These are phyloP conservation scores for Penicillium sp. DNA, from an alignment of 2,329 filamentous ascomycete species.

Conservation along the genomic window DNA sequence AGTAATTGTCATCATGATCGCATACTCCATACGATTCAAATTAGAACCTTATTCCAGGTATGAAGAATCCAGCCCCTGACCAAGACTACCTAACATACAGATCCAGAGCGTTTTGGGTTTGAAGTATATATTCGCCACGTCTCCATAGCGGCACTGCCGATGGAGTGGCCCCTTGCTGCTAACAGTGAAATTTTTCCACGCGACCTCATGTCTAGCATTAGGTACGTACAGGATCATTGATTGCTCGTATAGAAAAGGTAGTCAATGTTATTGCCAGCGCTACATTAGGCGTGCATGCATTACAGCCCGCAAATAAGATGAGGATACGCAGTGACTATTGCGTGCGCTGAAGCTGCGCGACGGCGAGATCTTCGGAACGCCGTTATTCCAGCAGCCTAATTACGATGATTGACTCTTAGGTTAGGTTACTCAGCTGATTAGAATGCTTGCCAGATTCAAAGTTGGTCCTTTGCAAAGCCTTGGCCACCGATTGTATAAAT, in stretches of 20 bases:
- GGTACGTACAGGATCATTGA: too few relatives aligned
- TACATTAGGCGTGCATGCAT: not conserved
- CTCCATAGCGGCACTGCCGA: slow-evolving; percentile 7
- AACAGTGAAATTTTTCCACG: not conserved
- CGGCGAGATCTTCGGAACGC: not conserved
- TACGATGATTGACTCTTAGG: not conserved
- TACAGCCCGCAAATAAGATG: not conserved
- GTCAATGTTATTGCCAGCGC: not conserved
- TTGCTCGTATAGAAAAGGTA: not conserved
- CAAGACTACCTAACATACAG: too few relatives aligned
- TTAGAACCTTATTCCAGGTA: too few relatives aligned
- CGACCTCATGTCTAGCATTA: not conserved
- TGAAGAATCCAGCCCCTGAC: too few relatives aligned
- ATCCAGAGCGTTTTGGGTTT: not conserved
- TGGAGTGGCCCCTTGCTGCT: not conserved
- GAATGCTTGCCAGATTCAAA: too few relatives aligned
- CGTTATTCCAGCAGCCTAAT: not conserved
- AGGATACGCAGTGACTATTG: not conserved
- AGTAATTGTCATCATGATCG: not conserved
- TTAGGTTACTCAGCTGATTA: not conserved
- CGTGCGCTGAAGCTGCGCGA: not conserved
- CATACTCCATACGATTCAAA: not conserved
- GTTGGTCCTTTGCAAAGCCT: not conserved
- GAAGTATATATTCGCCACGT: not conserved
- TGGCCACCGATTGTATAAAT: not conserved